These are phyloP conservation scores for Penicillium glabrum DNA, from an alignment of 2,329 filamentous ascomycete genomes.

Conservation along the genomic window DNA sequence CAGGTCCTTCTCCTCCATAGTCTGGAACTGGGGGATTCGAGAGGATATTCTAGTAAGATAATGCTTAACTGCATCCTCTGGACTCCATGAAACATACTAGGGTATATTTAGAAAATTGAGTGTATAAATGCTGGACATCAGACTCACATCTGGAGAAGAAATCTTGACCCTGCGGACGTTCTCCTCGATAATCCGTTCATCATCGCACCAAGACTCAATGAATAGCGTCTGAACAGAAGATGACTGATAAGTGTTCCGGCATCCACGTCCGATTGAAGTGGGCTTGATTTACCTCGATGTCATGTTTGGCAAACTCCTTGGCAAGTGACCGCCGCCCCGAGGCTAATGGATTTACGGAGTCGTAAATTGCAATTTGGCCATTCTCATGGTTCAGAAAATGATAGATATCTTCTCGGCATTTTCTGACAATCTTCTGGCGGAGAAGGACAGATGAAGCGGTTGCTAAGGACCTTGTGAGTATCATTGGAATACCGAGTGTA, in stretches of 20 bases:
- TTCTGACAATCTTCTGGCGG: conserved; percentile 95
- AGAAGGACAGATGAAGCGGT: conserved; percentile 89
- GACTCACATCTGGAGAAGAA: conserved; percentile 84
- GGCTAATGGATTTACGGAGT: conserved; percentile 91
- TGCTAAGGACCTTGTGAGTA: conserved; percentile 43
- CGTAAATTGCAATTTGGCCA: conserved; percentile 96
- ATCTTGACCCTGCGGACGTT: conserved; percentile 98
- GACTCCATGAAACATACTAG: conserved; percentile 85
- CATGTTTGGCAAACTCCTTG: conserved; percentile 96
- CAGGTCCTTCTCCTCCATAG: conserved; percentile 89
- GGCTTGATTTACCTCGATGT: conserved; percentile 68
- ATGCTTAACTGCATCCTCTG: conserved; percentile 86
- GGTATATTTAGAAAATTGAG: conserved; percentile 3
- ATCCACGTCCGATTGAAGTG: background rate
- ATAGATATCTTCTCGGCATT: conserved; percentile 95
- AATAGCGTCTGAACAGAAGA: conserved; percentile 74
- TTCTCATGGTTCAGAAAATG: conserved; percentile 96
- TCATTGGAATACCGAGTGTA: background rate
- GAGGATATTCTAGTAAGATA: conserved; percentile 88
- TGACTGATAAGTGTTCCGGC: background rate
- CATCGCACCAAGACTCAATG: conserved; percentile 92
- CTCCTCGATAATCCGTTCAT: conserved; percentile 89
- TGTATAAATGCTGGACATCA: background rate
- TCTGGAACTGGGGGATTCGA: conserved; percentile 94
- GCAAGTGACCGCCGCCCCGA: conserved; percentile 79